These are phyloP conservation scores for Lagerstroemia speciosa DNA, from an alignment of 345 rosid genomes.

Conservation along the genomic window DNA sequence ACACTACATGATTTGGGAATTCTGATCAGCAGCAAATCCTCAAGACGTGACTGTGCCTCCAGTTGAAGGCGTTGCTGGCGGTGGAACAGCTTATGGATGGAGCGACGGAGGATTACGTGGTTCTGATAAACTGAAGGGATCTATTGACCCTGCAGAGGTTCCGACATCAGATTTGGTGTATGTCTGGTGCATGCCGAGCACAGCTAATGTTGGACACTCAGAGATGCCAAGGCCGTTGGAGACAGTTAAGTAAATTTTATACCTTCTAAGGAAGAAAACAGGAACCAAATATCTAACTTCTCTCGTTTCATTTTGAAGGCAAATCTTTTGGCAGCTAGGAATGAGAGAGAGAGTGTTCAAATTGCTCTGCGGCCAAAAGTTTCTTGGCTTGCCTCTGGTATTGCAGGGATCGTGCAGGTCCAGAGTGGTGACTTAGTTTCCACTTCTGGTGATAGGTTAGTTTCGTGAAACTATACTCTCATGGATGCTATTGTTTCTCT, in stretches of 20 bases:
- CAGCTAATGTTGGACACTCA: slow-evolving; percentile 70
- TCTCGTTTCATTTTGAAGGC: slow-evolving; percentile 37
- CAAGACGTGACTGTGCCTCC: slow-evolving; percentile 51
- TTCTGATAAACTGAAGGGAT: slow-evolving; percentile 35
- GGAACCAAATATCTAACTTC: background rate
- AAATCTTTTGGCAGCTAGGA: slow-evolving; percentile 90
- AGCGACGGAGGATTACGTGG: slow-evolving; percentile 37
- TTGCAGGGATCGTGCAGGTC: slow-evolving; percentile 74
- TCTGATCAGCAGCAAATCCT: slow-evolving; percentile 22
- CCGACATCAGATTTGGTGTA: slow-evolving; percentile 65
- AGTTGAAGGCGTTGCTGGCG: slow-evolving; percentile 97
- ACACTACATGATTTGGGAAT: slow-evolving; percentile 1
- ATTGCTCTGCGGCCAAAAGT: slow-evolving; percentile 88
- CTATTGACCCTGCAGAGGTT: slow-evolving; percentile 51
- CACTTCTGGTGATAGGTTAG: slow-evolving; percentile 76
- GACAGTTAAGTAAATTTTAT: slow-evolving; percentile 44
- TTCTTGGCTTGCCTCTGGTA: slow-evolving; percentile 62
- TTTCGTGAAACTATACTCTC: slow-evolving; percentile 16
- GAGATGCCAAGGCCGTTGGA: slow-evolving; percentile 77
- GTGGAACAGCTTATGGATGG: slow-evolving; percentile 98
- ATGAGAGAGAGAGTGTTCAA: slow-evolving; percentile 94
- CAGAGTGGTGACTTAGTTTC: slow-evolving; percentile 82
- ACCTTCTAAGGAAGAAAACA: background rate
- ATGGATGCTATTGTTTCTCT: slow-evolving; percentile 6
- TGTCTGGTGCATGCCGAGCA: slow-evolving; percentile 86